Conservation (phyloP, 345 rosid species). For the Ceriops decandra region DNA sequence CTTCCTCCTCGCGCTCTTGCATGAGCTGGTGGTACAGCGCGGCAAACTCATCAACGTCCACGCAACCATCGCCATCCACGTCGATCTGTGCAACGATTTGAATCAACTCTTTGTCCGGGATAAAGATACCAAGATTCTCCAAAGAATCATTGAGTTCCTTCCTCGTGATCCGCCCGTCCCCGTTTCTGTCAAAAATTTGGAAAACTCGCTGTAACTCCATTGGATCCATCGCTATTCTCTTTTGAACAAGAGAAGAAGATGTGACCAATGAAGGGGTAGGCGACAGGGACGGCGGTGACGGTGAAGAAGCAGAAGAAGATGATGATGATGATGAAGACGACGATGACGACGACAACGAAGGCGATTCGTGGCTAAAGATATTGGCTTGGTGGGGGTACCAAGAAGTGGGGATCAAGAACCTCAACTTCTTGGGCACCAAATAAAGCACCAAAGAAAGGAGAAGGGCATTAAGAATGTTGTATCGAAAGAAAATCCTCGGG, state of each 20-base stretch:
- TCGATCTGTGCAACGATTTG: slow-evolving; percentile 29
- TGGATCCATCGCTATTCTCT: slow-evolving; percentile 38
- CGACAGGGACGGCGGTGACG: not conserved
- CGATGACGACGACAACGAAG: not conserved
- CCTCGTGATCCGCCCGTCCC: slow-evolving; percentile 65
- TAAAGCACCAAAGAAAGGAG: slow-evolving; percentile 42
- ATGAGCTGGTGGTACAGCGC: slow-evolving; percentile 52
- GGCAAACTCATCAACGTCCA: slow-evolving; percentile 68
- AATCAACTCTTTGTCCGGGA: slow-evolving; percentile 51
- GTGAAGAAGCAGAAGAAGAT: not conserved
- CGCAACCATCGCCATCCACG: slow-evolving; percentile 24
- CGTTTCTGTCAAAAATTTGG: slow-evolving; percentile 73
- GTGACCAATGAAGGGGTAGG: not conserved
- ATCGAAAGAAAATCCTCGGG: slow-evolving; percentile 44
- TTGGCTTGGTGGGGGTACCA: slow-evolving; percentile 18
- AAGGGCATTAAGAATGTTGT: slow-evolving; percentile 39
- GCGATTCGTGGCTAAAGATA: not conserved
- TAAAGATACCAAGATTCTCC: slow-evolving; percentile 60
- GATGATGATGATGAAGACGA: not conserved
- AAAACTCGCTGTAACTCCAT: slow-evolving; percentile 62
- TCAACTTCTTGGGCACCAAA: slow-evolving; percentile 54
- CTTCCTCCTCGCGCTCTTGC: slow-evolving; percentile 29
- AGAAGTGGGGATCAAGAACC: slow-evolving; percentile 35
- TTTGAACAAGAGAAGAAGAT: not conserved
- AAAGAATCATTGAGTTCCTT: slow-evolving; percentile 62